Percentiles rank a stretch among this genome's conserved stretches.
These are phyloP conservation scores for Trichoderma hamatum DNA, from an alignment of 2,329 filamentous ascomycete genomes.

Conservation along the genomic window DNA sequence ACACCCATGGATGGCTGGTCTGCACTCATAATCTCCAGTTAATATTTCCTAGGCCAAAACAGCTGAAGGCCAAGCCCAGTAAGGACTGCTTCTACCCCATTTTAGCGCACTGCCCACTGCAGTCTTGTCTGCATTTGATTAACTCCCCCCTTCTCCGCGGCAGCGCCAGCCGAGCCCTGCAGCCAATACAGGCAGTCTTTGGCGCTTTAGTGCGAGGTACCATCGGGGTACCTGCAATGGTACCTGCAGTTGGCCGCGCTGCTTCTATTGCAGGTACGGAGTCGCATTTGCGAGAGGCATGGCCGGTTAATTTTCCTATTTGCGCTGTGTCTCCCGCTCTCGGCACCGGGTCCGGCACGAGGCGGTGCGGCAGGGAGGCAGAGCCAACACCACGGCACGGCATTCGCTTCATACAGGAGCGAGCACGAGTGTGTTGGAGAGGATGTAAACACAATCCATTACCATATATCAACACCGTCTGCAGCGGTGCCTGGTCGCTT, in stretches of 20 bases:
- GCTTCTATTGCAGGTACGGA: not conserved
- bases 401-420: not conserved
- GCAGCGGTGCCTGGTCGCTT: no score
- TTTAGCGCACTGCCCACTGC: not conserved
- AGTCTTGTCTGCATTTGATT: constrained; percentile 10
- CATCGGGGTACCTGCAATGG: not conserved
- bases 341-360: not conserved
- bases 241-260: not conserved
- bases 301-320: constrained; percentile 13
- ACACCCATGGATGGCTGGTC: not conserved
- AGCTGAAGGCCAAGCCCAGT: not conserved
- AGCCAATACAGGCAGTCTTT: not conserved
- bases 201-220: constrained; percentile 18
- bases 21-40: not conserved
- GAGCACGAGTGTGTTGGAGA: not conserved
- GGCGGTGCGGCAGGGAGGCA: not conserved
- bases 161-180: constrained; percentile 10
- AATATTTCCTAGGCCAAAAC: not conserved
- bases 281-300: not conserved
- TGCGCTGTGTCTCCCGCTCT: constrained; percentile 15
- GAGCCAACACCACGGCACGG: no score
- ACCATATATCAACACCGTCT: not conserved
- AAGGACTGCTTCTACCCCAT: not conserved
- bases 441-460: not conserved
- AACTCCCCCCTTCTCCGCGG: not conserved